These are phyloP conservation scores for Neospora caninum DNA, from an alignment of 169 alveolate species.

Conservation along the genomic window DNA sequence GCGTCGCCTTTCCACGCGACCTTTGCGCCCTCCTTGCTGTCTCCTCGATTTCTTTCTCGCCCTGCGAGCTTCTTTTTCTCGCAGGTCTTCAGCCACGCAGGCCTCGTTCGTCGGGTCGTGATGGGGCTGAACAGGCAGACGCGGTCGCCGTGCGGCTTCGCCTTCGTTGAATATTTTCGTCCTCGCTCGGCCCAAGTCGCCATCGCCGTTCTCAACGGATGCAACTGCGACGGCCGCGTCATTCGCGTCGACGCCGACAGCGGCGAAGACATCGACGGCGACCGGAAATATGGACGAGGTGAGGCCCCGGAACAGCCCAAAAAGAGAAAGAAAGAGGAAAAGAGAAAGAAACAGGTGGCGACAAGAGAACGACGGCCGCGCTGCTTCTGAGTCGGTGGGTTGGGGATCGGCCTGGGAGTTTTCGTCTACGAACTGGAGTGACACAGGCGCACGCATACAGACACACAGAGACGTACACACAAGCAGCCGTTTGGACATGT, in stretches of 20 bases:
- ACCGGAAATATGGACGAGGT: slow-evolving; percentile 77
- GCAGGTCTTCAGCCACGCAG: slow-evolving; percentile 84
- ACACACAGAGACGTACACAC: no score
- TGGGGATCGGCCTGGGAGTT: no score
- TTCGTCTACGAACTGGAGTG: no score
- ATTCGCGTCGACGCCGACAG: slow-evolving; percentile 79
- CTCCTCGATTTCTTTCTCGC: not conserved
- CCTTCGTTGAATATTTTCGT: slow-evolving; percentile 88
- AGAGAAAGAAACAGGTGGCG: not conserved
- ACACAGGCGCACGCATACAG: no score
- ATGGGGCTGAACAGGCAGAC: slow-evolving; percentile 91
- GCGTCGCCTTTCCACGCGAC: not conserved
- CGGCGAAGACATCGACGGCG: slow-evolving; percentile 74
- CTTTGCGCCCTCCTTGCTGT: not conserved
- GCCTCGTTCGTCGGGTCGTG: slow-evolving; percentile 85
- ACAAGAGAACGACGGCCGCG: no score
- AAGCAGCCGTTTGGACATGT: no score
- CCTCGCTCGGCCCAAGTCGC: slow-evolving; percentile 84
- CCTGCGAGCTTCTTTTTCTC: not conserved
- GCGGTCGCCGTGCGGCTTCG: slow-evolving; percentile 92
- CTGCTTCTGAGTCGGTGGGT: no score
- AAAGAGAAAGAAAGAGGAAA: not conserved
- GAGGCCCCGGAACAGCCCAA: not conserved
- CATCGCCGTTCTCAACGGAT: slow-evolving; percentile 68
- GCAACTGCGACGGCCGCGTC: slow-evolving; percentile 76